Evolutionary conservation across 2,329 filamentous ascomycete species (phyloP).

Genomic region (Alternaria sp.): DNA sequence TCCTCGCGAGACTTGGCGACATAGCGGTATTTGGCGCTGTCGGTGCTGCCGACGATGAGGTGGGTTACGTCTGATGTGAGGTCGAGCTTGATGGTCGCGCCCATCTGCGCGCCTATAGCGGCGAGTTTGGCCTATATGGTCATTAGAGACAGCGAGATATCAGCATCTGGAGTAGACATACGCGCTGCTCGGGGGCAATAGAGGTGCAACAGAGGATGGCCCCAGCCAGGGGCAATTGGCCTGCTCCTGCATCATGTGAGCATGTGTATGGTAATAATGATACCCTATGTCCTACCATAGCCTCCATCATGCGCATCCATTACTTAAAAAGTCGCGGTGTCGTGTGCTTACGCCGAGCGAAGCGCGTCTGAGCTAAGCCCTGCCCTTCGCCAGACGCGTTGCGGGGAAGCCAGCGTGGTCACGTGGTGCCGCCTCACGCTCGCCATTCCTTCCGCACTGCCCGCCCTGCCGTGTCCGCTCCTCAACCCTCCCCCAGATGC

Average conservation of each 20-base stretch:
- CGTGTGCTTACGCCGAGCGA: constrained; percentile 22
- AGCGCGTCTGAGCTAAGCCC: constrained; percentile 20
- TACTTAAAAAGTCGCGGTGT: constrained; percentile 22
- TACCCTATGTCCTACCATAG: constrained; percentile 23
- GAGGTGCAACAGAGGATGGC: constrained; percentile 88
- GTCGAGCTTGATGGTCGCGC: constrained; percentile 85
- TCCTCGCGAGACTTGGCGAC: constrained; percentile 89
- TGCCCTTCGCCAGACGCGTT: constrained; percentile 15
- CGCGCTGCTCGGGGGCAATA: constrained; percentile 78
- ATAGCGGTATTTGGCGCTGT: constrained; percentile 94
- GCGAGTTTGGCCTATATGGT: constrained; percentile 61
- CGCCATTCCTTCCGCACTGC: constrained; percentile 10
- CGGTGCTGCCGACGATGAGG: constrained; percentile 85
- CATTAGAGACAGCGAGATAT: constrained; percentile 6
- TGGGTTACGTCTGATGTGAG: constrained; percentile 96
- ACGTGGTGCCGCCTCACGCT: constrained; percentile 8
- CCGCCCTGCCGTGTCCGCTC: not conserved
- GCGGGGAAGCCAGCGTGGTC: constrained; percentile 21
- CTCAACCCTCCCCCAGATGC: constrained; percentile 2
- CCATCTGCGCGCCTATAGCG: constrained; percentile 76
- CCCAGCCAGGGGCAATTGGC: constrained; percentile 56
- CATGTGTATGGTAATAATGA: too few species aligned
- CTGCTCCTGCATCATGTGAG: constrained; percentile 32
- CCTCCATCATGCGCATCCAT: constrained; percentile 34
- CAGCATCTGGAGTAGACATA: constrained; percentile 47